Base-by-base conservation (phyloP, 2,329 filamentous ascomycete species). In the Pestalotiopsis fici region DNA sequence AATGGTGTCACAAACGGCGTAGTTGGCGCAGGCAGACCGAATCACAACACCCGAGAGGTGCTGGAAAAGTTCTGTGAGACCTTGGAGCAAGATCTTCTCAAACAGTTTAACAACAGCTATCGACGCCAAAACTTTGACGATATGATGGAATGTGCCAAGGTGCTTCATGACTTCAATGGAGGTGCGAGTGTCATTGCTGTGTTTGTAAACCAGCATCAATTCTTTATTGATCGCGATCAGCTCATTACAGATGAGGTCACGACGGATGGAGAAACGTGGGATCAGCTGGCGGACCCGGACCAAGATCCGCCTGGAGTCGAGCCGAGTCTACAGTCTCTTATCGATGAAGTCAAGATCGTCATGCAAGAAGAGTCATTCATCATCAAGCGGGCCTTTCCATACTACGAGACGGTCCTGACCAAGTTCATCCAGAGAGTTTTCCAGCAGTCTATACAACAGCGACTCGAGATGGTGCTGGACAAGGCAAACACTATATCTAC, bases 171-270 rank as follows among this genome's bases (percentile, higher is more conserved):
- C 80, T 99, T 99, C 85, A 97, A 95, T 78, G 94, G 96, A 64
- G 96, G 96, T 64, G 90, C 94, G 67, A 98, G 95, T 77, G 96
- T 98, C 68, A 97, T 98, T 79, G 95, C 93, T 15, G 86, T 95
- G 12, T 99, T 98, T 79, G 95, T 99, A 76, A 99, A 99, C 77
- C 96, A 99, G 79, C 97, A 99, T 81, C 94, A 97, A 76, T 99
- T 99, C 86, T 99, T 99, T 82, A 98, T 99, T 76, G 96, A 98
- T 77, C 88, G 95, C 28, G 96, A 94, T 72, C 95, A 98, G 78
- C 85, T 99, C 67, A 91, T 97, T 62, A 92, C 91, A 0, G 95
- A 97, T 74, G 95, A 97, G 77, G 89, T 97, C 18, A 87, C 87
- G 2, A 87, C 88, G 13, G 93, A 96, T 73, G 87, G 86, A 67